Percentiles rank a stretch among this genome's conserved stretches.
phyloP scores from a whole-genome alignment of 169 alveolate species.

The Plasmodium malariae region DNA sequence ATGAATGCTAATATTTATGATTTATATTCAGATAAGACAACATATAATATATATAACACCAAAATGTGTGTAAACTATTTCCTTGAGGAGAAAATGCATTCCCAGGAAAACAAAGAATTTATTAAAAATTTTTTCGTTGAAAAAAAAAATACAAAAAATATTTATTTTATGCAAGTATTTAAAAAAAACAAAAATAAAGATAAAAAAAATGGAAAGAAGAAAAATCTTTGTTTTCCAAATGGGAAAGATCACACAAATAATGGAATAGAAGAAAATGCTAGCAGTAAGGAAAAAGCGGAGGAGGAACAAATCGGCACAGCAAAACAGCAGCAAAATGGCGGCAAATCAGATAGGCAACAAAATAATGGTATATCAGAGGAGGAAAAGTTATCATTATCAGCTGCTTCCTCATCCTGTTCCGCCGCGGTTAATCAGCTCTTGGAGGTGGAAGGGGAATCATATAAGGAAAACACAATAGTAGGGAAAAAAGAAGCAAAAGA shows the following conservation, averaged over 20 bases:
- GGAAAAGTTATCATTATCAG: too few relatives aligned
- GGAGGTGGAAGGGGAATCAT: not conserved
- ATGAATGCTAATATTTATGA: constrained; percentile 46
- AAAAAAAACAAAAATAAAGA: constrained; percentile 1
- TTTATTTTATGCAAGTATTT: constrained; percentile 48
- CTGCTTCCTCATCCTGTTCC: too few relatives aligned
- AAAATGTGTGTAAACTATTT: constrained; percentile 69
- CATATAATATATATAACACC: constrained; percentile 46
- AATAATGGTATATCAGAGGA: too few relatives aligned
- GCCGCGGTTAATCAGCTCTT: too few relatives aligned
- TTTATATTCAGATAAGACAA: constrained; percentile 47
- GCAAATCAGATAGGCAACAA: too few relatives aligned
- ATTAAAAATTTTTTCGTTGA: constrained; percentile 59
- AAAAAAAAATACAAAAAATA: constrained; percentile 11
- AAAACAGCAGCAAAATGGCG: not conserved
- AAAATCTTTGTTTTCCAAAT: not conserved
- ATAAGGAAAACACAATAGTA: not conserved
- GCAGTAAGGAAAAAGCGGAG: not conserved
- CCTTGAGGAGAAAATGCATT: constrained; percentile 58
- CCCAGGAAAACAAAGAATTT: constrained; percentile 57
- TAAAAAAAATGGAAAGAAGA: not conserved
- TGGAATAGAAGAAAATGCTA: not conserved
- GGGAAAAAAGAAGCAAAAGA: not conserved
- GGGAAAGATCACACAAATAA: not conserved
- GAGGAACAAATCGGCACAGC: not conserved